A percentile compares a stretch with the other conserved stretches of the same genome.
Evolutionary conservation across 768 basidiomycete species (phyloP).

Genomic region (Macrolepiota dolichaula): DNA sequence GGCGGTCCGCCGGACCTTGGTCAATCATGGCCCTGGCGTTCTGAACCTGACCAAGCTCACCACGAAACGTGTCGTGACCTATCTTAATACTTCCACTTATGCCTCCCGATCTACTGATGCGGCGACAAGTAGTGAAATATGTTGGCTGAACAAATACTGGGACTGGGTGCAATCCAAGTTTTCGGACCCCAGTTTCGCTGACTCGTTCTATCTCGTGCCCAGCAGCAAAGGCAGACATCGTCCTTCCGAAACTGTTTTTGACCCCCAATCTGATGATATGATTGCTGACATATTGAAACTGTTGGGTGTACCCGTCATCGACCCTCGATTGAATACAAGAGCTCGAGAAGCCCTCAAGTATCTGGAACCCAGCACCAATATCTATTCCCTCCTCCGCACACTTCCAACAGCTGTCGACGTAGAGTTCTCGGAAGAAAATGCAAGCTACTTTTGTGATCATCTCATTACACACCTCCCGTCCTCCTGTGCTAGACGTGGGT

Average conservation of each 20-base stretch:
- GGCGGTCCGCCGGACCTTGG: not conserved
- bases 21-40: slow-evolving; percentile 16
- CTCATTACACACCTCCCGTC: slow-evolving; percentile 3
- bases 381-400: slow-evolving; percentile 27
- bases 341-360: slow-evolving; percentile 12
- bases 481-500: slow-evolving; percentile 4
- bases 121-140: slow-evolving; percentile 16
- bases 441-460: not conserved
- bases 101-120: not conserved
- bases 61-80: slow-evolving; percentile 23
- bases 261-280: not conserved
- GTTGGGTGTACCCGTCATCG: slow-evolving; percentile 32
- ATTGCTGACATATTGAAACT: slow-evolving; percentile 18
- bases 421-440: not conserved
- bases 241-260: slow-evolving; percentile 26
- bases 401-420: slow-evolving; percentile 9
- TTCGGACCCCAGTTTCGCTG: slow-evolving; percentile 8
- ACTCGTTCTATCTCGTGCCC: slow-evolving; percentile 27
- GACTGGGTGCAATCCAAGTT: slow-evolving; percentile 32
- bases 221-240: slow-evolving; percentile 25
- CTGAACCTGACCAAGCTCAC: slow-evolving; percentile 31
- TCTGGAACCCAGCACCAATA: slow-evolving; percentile 1
- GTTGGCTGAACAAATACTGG: slow-evolving; percentile 43
- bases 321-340: slow-evolving; percentile 19
- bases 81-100: slow-evolving; percentile 19